Percentiles rank a stretch among this genome's conserved stretches.
Evolutionary conservation across 129 eudicot species (phyloP).

Genomic region (Flaveria brownii): DNA sequence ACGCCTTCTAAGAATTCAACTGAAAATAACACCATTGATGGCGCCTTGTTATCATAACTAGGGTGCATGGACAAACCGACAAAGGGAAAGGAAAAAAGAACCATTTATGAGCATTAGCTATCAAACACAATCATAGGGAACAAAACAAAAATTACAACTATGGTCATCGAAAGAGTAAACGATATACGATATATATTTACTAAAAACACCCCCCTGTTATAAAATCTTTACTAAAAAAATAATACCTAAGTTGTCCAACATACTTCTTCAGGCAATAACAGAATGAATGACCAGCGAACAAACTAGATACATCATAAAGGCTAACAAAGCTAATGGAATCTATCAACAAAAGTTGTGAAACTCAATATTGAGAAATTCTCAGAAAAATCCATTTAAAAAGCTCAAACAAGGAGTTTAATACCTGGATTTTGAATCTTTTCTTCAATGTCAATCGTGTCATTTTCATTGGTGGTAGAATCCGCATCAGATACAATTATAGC

Average conservation of each 20-base stretch:
- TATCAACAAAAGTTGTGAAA: conserved; percentile 1
- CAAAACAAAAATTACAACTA: not conserved
- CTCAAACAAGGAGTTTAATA: conserved; percentile 14
- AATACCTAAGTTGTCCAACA: not conserved
- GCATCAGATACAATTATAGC: conserved; percentile 48
- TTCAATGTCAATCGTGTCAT: conserved; percentile 39
- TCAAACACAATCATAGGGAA: not conserved
- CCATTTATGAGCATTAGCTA: not conserved
- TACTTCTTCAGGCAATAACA: not conserved
- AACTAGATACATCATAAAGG: not conserved
- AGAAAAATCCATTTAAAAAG: not conserved
- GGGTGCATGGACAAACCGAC: not conserved
- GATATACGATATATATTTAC: not conserved
- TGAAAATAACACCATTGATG: not conserved
- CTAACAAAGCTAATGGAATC: not conserved
- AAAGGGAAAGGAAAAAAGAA: not conserved
- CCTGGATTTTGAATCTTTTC: conserved; percentile 57
- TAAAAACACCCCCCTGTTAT: not conserved
- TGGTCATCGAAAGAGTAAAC: not conserved
- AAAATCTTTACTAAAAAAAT: not conserved
- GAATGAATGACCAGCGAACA: not conserved
- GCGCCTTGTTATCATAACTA: not conserved
- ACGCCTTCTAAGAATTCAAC: not conserved
- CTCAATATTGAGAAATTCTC: not conserved
- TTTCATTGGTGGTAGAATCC: conserved; percentile 44